These are phyloP conservation scores for Incumbomyces lentus DNA, from an alignment of 2,329 filamentous ascomycete genomes.

Conservation along the genomic window DNA sequence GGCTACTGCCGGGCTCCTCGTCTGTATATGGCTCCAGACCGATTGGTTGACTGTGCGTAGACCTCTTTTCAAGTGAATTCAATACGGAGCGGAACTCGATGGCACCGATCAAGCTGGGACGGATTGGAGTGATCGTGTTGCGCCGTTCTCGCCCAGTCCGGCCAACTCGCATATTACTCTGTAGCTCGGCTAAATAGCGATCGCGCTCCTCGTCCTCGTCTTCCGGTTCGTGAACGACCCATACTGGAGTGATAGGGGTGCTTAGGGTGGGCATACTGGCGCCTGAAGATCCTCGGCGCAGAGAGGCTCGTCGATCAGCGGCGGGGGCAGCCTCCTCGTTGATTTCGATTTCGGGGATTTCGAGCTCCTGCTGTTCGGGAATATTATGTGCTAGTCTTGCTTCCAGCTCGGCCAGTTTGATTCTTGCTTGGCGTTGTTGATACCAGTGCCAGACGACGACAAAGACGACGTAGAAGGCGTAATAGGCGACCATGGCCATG, in stretches of 20 bases:
- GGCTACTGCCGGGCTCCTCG: slow-evolving; percentile 31
- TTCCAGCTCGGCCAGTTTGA: slow-evolving; percentile 56
- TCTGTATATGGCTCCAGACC: slow-evolving; percentile 60
- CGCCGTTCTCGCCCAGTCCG: slow-evolving; percentile 57
- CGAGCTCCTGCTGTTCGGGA: slow-evolving; percentile 48
- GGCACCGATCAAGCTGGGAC: slow-evolving; percentile 85
- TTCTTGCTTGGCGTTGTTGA: slow-evolving; percentile 51
- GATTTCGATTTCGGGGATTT: slow-evolving; percentile 45
- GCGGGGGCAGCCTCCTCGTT: slow-evolving; percentile 41
- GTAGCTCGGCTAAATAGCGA: slow-evolving; percentile 65
- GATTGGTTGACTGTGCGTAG: slow-evolving; percentile 60
- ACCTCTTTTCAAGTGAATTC: slow-evolving; percentile 74
- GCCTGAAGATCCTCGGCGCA: slow-evolving; percentile 40
- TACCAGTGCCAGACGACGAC: slow-evolving; percentile 93
- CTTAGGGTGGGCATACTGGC: slow-evolving; percentile 57
- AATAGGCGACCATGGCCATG: slow-evolving; percentile 78
- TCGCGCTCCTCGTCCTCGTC: slow-evolving; percentile 46
- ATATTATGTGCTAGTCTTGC: slow-evolving; percentile 65
- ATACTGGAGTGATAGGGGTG: slow-evolving; percentile 36
- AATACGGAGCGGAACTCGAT: slow-evolving; percentile 88
- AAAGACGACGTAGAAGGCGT: slow-evolving; percentile 75
- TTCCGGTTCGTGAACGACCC: slow-evolving; percentile 45
- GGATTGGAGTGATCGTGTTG: slow-evolving; percentile 70
- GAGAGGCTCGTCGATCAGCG: slow-evolving; percentile 35
- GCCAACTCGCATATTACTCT: slow-evolving; percentile 83